phyloP scores from a whole-genome alignment of 2,329 filamentous ascomycete species.

The Leptodontidium sp. region DNA sequence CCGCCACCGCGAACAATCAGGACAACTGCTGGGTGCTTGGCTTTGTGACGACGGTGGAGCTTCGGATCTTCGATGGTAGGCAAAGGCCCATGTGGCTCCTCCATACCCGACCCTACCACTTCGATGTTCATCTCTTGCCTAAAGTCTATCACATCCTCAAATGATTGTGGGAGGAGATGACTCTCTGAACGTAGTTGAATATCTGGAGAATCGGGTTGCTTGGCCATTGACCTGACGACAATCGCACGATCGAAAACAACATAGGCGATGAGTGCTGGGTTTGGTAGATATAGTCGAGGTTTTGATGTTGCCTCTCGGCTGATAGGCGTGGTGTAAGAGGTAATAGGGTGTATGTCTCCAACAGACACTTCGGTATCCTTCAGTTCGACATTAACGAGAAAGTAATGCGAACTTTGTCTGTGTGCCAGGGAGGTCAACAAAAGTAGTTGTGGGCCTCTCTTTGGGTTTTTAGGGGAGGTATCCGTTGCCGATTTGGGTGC shows the following conservation, averaged over 20 bases:
- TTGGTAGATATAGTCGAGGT: conserved; percentile 79
- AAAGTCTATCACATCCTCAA: conserved; percentile 89
- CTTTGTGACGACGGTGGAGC: conserved; percentile 57
- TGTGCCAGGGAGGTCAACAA: conserved; percentile 66
- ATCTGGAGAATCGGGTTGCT: conserved; percentile 74
- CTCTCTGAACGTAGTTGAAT: conserved; percentile 76
- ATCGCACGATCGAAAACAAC: conserved; percentile 81
- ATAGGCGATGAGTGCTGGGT: conserved; percentile 81
- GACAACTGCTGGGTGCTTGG: conserved; percentile 69
- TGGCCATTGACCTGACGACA: conserved; percentile 77
- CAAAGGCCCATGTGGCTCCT: conserved; percentile 58
- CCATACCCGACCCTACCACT: conserved; percentile 69
- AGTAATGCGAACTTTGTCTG: conserved; percentile 68
- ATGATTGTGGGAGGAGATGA: conserved; percentile 69
- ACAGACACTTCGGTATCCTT: conserved; percentile 62
- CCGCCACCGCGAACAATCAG: conserved; percentile 70
- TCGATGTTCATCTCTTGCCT: conserved; percentile 70
- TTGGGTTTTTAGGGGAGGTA: conserved; percentile 60
- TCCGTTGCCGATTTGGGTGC: conserved; percentile 62
- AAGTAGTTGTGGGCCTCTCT: conserved; percentile 64
- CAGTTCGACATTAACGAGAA: conserved; percentile 76
- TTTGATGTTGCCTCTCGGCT: conserved; percentile 50
- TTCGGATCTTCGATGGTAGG: conserved; percentile 57
- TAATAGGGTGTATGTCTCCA: conserved; percentile 72
- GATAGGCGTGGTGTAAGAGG: conserved; percentile 66